Base-by-base conservation (phyloP, 352 stramenopile species). In the Thraustochytrium striatum region DNA sequence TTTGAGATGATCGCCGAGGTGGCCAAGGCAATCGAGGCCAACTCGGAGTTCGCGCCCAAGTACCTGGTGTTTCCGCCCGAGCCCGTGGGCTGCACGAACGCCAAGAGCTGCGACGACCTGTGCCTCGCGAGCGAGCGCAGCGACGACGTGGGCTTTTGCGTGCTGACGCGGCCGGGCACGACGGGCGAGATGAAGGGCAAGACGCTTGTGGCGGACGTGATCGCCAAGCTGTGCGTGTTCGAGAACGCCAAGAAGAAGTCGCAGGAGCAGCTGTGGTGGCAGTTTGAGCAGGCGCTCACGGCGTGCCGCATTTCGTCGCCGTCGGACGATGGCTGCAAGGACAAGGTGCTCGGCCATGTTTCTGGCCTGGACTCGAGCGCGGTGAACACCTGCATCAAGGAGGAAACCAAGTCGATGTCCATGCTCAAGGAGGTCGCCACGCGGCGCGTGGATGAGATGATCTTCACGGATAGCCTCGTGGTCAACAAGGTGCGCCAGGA, bases 391-490 rank as follows among this genome's bases (percentile, higher is more conserved):
- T 75, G 65, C 65, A 3, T 33, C 1, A 72, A 28, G 9, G 19
- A 5, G 5, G 3, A 35, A 0, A 36, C 39, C 25, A 5, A 43
- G 28, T 62, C 41, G 44, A 28, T 68, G 44, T 19, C 16, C 11
- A 21, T 80, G 8, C 32, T 81, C n/a, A 13, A 9, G 16, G 38
- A 47, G 25, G 41, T 44, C 35, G 25, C 28, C 30, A 33, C 25
- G 47, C 38, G 35, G 3, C 50, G 57, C 13, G 25, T n/a, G 7
- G 53, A 80, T n/a, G 58, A 80, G 50, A 38, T 11, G 7, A 80
- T 80, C 38, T 80, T 80, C 58, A 61, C 70, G 1, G 79, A 57
- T 13, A 28, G 41, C 28, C 55, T 80, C n/a, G 58, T 39, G 11
- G 32, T 80, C 2, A 80, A 80, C 32, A 35, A 35, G 19, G 58